Evolutionary conservation across 352 stramenopile genomes (phyloP).

Genomic region (Blastocystis sp.): DNA sequence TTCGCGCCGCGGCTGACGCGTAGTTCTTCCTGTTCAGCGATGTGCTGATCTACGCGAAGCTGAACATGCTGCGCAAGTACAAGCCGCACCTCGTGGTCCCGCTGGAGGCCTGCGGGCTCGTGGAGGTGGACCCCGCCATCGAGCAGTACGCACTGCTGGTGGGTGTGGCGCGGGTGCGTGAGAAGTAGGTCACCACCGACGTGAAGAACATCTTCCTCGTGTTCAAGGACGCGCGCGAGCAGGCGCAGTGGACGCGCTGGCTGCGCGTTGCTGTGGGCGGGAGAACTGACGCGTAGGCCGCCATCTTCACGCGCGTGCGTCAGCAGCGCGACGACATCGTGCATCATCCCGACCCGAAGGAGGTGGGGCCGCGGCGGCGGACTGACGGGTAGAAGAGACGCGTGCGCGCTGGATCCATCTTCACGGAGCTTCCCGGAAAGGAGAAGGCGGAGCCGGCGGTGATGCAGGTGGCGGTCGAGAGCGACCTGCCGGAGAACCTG

Average conservation of each 20-base stretch:
- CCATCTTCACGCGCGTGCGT: neutral
- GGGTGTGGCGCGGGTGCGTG: neutral
- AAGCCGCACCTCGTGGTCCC: constrained; percentile 69
- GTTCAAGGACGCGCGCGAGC: constrained; percentile 4
- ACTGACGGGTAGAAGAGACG: neutral
- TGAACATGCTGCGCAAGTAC: constrained; percentile 74
- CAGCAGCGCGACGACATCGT: neutral
- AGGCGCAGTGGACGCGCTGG: constrained; percentile 25
- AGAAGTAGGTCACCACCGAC: constrained; percentile 18
- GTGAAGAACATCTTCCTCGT: constrained; percentile 25
- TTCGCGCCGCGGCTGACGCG: neutral
- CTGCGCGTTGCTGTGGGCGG: neutral
- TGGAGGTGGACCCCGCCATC: neutral
- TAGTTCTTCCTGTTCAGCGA: constrained; percentile 83
- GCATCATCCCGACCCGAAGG: neutral
- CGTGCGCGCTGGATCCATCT: constrained; percentile 1
- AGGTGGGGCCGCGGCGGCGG: neutral
- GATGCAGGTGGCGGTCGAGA: neutral
- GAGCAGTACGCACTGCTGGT: neutral
- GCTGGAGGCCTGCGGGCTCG: neutral
- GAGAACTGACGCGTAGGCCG: neutral
- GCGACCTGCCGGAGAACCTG: constrained; percentile 13
- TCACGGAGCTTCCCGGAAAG: neutral
- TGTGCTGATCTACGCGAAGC: constrained; percentile 79
- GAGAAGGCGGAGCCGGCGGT: neutral